Evolutionary conservation across 768 basidiomycete species (phyloP), one percentile per base, ranked within the genome.

Genomic region (Mrakia blollopis): DNA sequence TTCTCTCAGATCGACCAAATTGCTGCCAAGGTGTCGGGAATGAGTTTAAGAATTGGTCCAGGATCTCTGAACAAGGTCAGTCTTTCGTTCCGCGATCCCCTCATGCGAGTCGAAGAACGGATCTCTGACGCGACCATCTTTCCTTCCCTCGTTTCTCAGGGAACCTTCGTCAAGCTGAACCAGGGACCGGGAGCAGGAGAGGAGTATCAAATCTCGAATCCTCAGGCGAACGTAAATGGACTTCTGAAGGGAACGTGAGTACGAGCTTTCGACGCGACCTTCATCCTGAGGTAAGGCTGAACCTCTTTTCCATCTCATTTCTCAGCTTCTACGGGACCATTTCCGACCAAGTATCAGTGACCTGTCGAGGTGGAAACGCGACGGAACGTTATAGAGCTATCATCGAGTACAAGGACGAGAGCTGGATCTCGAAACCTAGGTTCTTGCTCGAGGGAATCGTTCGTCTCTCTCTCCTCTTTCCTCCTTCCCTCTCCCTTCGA

Each of bases 331-430:
- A 98, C 81, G 88, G 93, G 65, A 97, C 94, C 0, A 88, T 97
- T 63, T 85, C 87, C 60, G 93, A 94, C 75, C 88, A 89, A 61
- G 90, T 89, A 10, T 88, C 91, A 72, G 88, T 96, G 80, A 94
- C 92, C 44, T 94, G 92, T 83, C 86, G 86, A 28, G 91, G 92
- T 8, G 89, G 89, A 77, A 86, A 86, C 21, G 87, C 86, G 50
- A 85, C 87, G 79, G 69, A 81, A 79, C 88, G 87, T 81, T 89
- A 92, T 80, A 87, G 95, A 78, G 87, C 93, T 5, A 87, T 98
- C 80, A 88, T 97, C 76, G 93, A 95, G 81, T 98, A 96, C 85
- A 94, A 94, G 85, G 97, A 99, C 82, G 95, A 99, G 92, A 92
- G 92, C 3, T 98, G 95, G 95, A 87, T 97, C 63, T 93, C 94